These are phyloP conservation scores for Thozetella sp. DNA, from an alignment of 495 filamentous ascomycete genomes.

Conservation along the genomic window DNA sequence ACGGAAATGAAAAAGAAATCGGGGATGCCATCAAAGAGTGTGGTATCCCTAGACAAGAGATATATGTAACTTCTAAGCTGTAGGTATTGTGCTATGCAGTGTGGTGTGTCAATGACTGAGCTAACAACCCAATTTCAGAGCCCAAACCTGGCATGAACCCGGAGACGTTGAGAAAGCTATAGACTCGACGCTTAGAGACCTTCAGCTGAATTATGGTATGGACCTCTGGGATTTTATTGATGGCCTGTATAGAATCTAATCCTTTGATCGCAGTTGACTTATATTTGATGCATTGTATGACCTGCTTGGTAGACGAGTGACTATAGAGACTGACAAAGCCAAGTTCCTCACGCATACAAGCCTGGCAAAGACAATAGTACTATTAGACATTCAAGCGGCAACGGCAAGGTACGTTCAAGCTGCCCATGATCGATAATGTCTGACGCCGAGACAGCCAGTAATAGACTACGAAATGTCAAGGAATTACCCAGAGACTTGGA, in stretches of 20 bases:
- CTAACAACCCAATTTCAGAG: slow-evolving; percentile 9
- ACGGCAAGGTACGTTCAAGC: slow-evolving; percentile 22
- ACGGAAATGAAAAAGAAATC: slow-evolving; percentile 41
- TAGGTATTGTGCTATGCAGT: slow-evolving; percentile 4
- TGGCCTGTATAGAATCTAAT: slow-evolving; percentile 1
- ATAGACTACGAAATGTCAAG: slow-evolving; percentile 31
- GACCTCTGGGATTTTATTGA: not conserved
- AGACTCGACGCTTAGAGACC: slow-evolving; percentile 18
- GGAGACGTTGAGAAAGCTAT: slow-evolving; percentile 27
- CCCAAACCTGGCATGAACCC: slow-evolving; percentile 30
- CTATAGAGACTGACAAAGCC: not conserved
- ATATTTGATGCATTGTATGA: slow-evolving; percentile 35
- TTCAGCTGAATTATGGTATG: slow-evolving; percentile 27
- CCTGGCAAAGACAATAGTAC: slow-evolving; percentile 22
- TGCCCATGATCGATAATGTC: not conserved
- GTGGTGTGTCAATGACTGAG: not conserved
- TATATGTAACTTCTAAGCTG: slow-evolving; percentile 41
- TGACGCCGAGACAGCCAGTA: slow-evolving; percentile 12
- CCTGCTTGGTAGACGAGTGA: slow-evolving; percentile 7
- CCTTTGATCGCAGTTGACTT: slow-evolving; percentile 23
- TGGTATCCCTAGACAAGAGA: slow-evolving; percentile 28
- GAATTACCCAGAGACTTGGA: slow-evolving; percentile 33
- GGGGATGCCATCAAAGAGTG: slow-evolving; percentile 38
- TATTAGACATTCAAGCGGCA: slow-evolving; percentile 32
- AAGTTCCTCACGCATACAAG: slow-evolving; percentile 37